phyloP scores from a whole-genome alignment of 2,329 filamentous ascomycete species.

The Aschersonia sp. region DNA sequence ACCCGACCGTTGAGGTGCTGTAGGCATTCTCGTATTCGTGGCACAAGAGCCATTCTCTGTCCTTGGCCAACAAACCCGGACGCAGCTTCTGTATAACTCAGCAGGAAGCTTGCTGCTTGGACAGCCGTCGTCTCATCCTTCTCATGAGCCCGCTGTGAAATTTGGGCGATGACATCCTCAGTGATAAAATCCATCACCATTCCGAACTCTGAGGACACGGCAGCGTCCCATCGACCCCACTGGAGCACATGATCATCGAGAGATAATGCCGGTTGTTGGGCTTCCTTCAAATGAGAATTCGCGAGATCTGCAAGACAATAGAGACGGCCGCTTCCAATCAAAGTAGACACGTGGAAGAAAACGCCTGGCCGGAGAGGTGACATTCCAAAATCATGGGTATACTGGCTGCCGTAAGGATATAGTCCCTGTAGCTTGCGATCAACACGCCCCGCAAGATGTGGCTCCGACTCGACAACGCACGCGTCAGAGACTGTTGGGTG shows the following conservation, averaged over 20 bases:
- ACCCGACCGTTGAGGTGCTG: constrained; percentile 22
- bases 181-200: constrained; percentile 44
- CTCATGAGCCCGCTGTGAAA: neutral
- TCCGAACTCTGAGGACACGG: constrained; percentile 46
- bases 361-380: constrained; percentile 41
- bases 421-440: constrained; percentile 31
- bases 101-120: constrained; percentile 27
- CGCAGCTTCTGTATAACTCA: constrained; percentile 30
- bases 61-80: constrained; percentile 22
- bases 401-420: constrained; percentile 45
- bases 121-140: constrained; percentile 7
- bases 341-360: constrained; percentile 45
- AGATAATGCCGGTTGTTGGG: constrained; percentile 13
- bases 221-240: constrained; percentile 44
- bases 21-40: constrained; percentile 28
- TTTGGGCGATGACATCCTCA: constrained; percentile 24
- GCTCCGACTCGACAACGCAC: constrained; percentile 2
- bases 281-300: constrained; percentile 2
- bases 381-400: constrained; percentile 47
- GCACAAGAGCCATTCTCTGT: constrained; percentile 24
- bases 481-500: too few species aligned
- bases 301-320: constrained; percentile 14
- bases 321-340: constrained; percentile 36
- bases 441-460: constrained; percentile 6
- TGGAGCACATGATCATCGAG: constrained; percentile 33